A percentile compares a stretch with the other conserved stretches of the same genome.
Conservation (phyloP, 2,329 filamentous ascomycete species). For the Gyromitra esculenta region DNA sequence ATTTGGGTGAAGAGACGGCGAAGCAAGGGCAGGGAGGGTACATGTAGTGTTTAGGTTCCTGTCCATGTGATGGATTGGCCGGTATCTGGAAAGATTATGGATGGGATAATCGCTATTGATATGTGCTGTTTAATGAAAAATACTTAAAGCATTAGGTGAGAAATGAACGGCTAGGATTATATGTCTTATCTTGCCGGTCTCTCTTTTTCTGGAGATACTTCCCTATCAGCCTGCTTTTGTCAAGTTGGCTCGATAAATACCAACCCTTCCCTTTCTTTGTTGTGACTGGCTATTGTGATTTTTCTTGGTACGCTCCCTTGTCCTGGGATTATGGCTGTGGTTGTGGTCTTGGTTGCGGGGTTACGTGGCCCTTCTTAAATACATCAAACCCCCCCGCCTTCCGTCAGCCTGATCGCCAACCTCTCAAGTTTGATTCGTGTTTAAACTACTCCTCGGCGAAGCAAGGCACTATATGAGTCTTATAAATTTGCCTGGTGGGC, state of each 20-base stretch:
- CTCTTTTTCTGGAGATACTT: not conserved
- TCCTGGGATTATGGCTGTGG: not conserved
- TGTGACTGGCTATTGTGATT: slow-evolving; percentile 15
- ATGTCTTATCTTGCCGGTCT: slow-evolving; percentile 1
- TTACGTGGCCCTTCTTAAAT: slow-evolving; percentile 45
- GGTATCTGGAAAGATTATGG: not conserved
- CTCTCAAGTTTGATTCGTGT: slow-evolving; percentile 19
- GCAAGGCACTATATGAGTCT: slow-evolving; percentile 21
- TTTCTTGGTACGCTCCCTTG: not conserved
- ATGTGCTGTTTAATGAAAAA: not conserved
- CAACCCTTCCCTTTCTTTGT: not conserved
- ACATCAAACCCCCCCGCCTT: slow-evolving; percentile 11
- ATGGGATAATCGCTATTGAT: not conserved
- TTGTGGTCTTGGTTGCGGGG: slow-evolving; percentile 18
- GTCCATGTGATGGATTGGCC: not conserved
- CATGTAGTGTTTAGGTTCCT: not conserved
- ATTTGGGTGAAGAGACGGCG: not conserved
- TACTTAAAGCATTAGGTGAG: not conserved
- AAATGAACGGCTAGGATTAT: not conserved
- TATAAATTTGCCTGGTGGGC: slow-evolving; percentile 16
- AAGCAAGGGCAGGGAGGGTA: not conserved
- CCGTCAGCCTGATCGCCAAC: slow-evolving; percentile 8
- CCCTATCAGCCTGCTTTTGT: not conserved
- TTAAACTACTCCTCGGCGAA: slow-evolving; percentile 20
- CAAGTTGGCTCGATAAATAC: slow-evolving; percentile 2